phyloP scores from a whole-genome alignment of 257 asterid genomes.

The Solanum etuberosum region DNA sequence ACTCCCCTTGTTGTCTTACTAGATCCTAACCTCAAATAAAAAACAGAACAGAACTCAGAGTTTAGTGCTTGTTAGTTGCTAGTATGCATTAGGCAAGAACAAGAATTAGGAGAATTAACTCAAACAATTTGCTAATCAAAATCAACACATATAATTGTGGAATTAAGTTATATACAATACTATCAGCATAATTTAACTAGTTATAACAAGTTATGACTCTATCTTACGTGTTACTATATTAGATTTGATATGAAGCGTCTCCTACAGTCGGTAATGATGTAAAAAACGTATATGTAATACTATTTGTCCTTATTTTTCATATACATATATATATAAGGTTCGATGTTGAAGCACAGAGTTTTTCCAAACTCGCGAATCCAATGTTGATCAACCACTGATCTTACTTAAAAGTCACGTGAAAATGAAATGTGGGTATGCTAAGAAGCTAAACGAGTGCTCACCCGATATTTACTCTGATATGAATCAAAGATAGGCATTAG shows the following conservation, averaged over 20 bases:
- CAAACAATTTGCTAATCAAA: not conserved
- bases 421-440: not conserved
- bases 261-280: not conserved
- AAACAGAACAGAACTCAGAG: not conserved
- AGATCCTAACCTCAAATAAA: slow-evolving; percentile 21
- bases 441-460: slow-evolving; percentile 4
- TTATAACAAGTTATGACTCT: not conserved
- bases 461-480: not conserved
- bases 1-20: slow-evolving; percentile 66
- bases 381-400: not conserved
- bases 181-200: not conserved
- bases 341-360: not conserved
- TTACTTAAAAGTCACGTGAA: not conserved
- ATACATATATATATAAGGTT: not conserved
- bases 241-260: not conserved
- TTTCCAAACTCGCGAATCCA: not conserved
- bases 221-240: not conserved
- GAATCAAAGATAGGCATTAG: slow-evolving; percentile 18
- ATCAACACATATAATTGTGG: not conserved
- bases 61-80: not conserved
- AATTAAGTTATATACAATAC: not conserved
- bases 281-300: not conserved
- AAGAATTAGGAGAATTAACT: not conserved
- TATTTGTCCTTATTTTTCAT: not conserved
- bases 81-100: not conserved